Conservation (phyloP, 2,329 filamentous ascomycete genomes). For the Chaetomiaceae sp. region DNA sequence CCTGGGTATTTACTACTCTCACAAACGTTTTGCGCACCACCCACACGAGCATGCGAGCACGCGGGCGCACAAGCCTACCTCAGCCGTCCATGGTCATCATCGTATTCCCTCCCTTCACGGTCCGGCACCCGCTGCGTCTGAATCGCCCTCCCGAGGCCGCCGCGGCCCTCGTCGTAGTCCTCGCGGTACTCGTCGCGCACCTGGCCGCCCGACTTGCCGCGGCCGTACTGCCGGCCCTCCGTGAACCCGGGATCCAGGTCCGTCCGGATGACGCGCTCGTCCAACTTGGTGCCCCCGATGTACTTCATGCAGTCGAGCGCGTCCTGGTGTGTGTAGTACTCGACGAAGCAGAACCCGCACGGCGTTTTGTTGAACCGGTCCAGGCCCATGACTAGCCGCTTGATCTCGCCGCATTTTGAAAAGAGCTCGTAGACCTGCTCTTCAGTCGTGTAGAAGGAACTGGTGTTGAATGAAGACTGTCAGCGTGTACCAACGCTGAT, state of each 20-base stretch:
- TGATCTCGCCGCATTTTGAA: slow-evolving; percentile 94
- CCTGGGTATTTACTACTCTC: slow-evolving; percentile 11
- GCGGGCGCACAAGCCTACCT: slow-evolving; percentile 11
- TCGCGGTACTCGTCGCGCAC: slow-evolving; percentile 96
- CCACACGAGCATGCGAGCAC: background rate
- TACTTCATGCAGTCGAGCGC: slow-evolving; percentile 98
- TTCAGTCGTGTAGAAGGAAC: slow-evolving; percentile 96
- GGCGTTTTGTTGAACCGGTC: slow-evolving; percentile 97
- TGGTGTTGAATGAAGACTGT: slow-evolving; percentile 30
- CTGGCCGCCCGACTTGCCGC: slow-evolving; percentile 92
- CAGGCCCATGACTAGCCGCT: slow-evolving; percentile 94
- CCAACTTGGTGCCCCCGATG: slow-evolving; percentile 93
- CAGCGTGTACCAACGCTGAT: background rate
- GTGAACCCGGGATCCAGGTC: slow-evolving; percentile 94
- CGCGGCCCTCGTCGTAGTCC: slow-evolving; percentile 91
- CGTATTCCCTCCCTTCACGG: slow-evolving; percentile 16
- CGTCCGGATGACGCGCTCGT: slow-evolving; percentile 92
- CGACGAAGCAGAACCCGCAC: slow-evolving; percentile 98
- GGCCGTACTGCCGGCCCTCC: slow-evolving; percentile 91
- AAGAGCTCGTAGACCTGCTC: slow-evolving; percentile 98
- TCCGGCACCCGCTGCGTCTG: slow-evolving; percentile 40
- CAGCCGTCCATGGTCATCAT: slow-evolving; percentile 21
- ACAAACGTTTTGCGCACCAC: background rate
- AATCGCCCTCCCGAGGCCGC: slow-evolving; percentile 77
- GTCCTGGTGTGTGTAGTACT: slow-evolving; percentile 97